phyloP scores from a whole-genome alignment of 805 yeast species.

The Yarrowia alimentaria region DNA sequence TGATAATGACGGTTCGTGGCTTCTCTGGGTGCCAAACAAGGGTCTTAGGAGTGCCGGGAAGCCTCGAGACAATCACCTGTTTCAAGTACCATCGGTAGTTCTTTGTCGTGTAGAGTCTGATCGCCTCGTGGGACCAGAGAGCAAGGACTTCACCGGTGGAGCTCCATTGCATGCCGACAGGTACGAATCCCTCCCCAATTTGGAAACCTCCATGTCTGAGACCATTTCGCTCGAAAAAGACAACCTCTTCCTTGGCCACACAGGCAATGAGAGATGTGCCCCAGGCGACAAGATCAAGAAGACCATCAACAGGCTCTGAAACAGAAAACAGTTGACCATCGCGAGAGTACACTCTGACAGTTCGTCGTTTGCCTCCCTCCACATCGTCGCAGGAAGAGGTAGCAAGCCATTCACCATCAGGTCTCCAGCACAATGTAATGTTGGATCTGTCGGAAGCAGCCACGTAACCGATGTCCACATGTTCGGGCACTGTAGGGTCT shows the following conservation, averaged over 20 bases:
- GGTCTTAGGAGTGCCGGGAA: slow-evolving; percentile 33
- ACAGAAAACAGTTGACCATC: slow-evolving; percentile 74
- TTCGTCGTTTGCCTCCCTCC: slow-evolving; percentile 52
- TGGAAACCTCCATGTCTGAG: slow-evolving; percentile 83
- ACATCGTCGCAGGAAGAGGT: slow-evolving; percentile 60
- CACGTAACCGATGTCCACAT: slow-evolving; percentile 64
- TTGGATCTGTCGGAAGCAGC: slow-evolving; percentile 52
- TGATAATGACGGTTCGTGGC: slow-evolving; percentile 66
- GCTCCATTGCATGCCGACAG: slow-evolving; percentile 71
- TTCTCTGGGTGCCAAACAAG: slow-evolving; percentile 86
- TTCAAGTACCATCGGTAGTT: slow-evolving; percentile 96
- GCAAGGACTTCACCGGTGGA: slow-evolving; percentile 76
- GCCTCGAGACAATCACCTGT: slow-evolving; percentile 56
- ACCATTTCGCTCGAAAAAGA: slow-evolving; percentile 92
- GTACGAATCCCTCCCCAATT: slow-evolving; percentile 53
- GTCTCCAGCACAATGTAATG: slow-evolving; percentile 81
- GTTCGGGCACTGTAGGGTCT: slow-evolving; percentile 85
- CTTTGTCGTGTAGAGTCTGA: slow-evolving; percentile 88
- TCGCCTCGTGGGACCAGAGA: slow-evolving; percentile 54
- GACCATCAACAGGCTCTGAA: slow-evolving; percentile 83
- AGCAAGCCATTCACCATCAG: slow-evolving; percentile 84
- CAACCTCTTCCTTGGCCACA: slow-evolving; percentile 59
- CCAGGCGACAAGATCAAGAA: slow-evolving; percentile 77
- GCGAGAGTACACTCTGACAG: slow-evolving; percentile 75
- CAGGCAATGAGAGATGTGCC: slow-evolving; percentile 84